Conservation (phyloP, 1,139 yeast species). For the Eremothecium coryli region DNA sequence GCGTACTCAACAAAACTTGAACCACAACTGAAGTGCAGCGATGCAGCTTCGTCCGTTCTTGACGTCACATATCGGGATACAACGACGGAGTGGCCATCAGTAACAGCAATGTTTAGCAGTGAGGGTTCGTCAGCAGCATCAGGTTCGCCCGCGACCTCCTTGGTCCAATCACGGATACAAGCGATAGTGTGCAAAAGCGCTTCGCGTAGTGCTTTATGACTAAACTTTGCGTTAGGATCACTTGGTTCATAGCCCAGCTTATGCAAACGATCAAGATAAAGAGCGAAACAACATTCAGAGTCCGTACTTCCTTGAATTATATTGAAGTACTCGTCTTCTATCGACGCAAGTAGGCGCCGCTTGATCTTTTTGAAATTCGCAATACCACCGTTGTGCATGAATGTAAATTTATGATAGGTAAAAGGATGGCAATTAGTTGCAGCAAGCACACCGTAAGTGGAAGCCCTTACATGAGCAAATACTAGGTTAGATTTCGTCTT, state of each 20-base stretch:
- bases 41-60: conserved; percentile 88
- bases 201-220: conserved; percentile 50
- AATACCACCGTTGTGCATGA: conserved; percentile 96
- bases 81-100: conserved; percentile 86
- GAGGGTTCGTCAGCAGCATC: conserved; percentile 56
- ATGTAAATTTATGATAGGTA: conserved; percentile 76
- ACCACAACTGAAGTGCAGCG: conserved; percentile 89
- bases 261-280: conserved; percentile 67
- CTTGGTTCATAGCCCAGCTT: conserved; percentile 70
- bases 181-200: conserved; percentile 71
- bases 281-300: conserved; percentile 89
- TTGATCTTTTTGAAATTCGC: conserved; percentile 67
- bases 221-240: conserved; percentile 37
- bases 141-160: conserved; percentile 26
- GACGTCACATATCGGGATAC: conserved; percentile 85
- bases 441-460: conserved; percentile 86
- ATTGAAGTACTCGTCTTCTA: conserved; percentile 72
- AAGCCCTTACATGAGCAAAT: conserved; percentile 93
- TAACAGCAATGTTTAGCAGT: conserved; percentile 82
- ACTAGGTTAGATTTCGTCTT: conserved; percentile 78
- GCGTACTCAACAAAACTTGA: conserved; percentile 81
- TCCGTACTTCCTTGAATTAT: conserved; percentile 89
- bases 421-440: conserved; percentile 97
- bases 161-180: conserved; percentile 58
- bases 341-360: conserved; percentile 57